phyloP scores from a whole-genome alignment of 345 rosid genomes.

The Camelina sativa region DNA sequence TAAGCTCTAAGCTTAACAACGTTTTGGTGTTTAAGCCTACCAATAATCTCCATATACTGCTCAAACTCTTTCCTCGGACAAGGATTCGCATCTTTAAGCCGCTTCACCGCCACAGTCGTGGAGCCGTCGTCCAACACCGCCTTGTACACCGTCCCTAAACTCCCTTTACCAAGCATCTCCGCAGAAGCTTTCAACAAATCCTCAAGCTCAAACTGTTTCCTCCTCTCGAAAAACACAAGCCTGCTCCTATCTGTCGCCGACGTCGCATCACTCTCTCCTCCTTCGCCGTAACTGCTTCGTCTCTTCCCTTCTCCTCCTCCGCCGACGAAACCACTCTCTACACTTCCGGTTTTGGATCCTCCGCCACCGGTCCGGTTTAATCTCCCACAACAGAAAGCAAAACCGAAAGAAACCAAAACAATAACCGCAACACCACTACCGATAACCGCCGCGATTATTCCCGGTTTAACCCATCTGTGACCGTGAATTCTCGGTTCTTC shows the following conservation, averaged over 20 bases:
- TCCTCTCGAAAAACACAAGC: conserved; percentile 81
- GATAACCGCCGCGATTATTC: conserved; percentile 67
- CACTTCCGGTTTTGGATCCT: conserved; percentile 53
- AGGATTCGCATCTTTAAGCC: conserved; percentile 92
- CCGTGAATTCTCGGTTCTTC: conserved; percentile 1
- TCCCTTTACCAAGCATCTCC: conserved; percentile 97
- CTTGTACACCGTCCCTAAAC: conserved; percentile 86
- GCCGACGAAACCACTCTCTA: conserved; percentile 57
- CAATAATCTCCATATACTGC: conserved; percentile 90
- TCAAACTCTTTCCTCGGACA: conserved; percentile 90
- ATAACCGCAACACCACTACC: conserved; percentile 66
- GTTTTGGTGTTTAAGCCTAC: conserved; percentile 77
- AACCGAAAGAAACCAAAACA: conserved; percentile 58
- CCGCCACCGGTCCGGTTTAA: conserved; percentile 42
- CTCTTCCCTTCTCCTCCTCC: conserved; percentile 53
- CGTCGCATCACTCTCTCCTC: conserved; percentile 84
- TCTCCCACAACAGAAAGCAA: conserved; percentile 74
- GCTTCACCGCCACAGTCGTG: conserved; percentile 79
- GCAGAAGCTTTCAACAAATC: conserved; percentile 91
- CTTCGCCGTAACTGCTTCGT: conserved; percentile 46
- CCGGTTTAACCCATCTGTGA: conserved; percentile 58
- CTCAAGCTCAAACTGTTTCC: conserved; percentile 81
- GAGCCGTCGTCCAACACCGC: conserved; percentile 88
- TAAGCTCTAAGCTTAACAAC: conserved; percentile 81
- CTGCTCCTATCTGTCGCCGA: conserved; percentile 68